Percentiles rank a stretch among this genome's conserved stretches.
These are phyloP conservation scores for Stevia rebaudiana DNA, from an alignment of 140 eudicot species.

Conservation along the genomic window DNA sequence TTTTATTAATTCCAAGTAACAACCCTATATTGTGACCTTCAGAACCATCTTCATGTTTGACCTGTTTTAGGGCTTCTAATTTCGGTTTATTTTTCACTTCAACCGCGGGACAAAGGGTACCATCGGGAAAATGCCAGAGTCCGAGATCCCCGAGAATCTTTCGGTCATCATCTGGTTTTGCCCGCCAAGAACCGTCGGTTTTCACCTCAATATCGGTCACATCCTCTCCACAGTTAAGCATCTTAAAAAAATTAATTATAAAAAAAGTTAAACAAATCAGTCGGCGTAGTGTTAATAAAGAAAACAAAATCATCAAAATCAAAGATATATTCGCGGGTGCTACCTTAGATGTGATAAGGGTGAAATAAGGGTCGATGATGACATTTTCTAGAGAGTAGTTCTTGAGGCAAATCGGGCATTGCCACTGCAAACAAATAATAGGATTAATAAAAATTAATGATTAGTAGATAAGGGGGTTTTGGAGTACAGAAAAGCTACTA, in stretches of 20 bases:
- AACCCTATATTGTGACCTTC: conserved; percentile 57
- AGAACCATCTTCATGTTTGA: conserved; percentile 65
- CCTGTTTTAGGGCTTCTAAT: conserved; percentile 45
- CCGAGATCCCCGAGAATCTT: conserved; percentile 66
- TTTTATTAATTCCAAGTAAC: conserved; percentile 65
- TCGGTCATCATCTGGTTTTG: conserved; percentile 57
- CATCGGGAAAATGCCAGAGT: conserved; percentile 83
- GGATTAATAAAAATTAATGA: not conserved
- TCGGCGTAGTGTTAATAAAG: not conserved
- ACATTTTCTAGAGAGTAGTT: conserved; percentile 72
- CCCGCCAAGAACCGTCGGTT: conserved; percentile 59
- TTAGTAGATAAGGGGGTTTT: not conserved
- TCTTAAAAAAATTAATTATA: conserved; percentile 29
- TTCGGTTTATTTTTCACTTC: conserved; percentile 45
- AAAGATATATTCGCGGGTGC: not conserved
- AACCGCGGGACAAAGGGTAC: conserved; percentile 41
- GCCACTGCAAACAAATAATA: conserved; percentile 56
- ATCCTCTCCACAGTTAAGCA: conserved; percentile 72
- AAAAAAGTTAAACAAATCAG: not conserved
- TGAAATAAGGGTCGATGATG: conserved; percentile 77
- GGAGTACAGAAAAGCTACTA: not conserved
- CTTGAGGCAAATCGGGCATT: conserved; percentile 88
- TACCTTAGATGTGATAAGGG: conserved; percentile 67
- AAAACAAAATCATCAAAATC: not conserved
- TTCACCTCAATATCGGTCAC: conserved; percentile 65